Evolutionary conservation across 331 rosid genomes (phyloP).

Genomic region (Prunus yedoensis): DNA sequence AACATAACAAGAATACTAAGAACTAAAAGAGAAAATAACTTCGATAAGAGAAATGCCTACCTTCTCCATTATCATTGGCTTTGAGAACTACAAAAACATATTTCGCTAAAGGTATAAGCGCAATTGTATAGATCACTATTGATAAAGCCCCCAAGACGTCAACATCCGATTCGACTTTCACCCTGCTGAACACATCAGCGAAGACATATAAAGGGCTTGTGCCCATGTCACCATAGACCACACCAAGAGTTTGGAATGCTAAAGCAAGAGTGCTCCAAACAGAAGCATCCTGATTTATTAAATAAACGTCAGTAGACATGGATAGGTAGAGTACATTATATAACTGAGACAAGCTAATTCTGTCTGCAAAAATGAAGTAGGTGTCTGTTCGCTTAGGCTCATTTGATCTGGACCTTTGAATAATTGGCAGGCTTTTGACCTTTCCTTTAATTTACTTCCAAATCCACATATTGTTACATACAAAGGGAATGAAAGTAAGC

Average conservation of each 20-base stretch:
- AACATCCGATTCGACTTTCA: conserved; percentile 56
- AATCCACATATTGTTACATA: too few species aligned
- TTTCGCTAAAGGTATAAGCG: conserved; percentile 82
- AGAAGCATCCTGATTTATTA: conserved; percentile 58
- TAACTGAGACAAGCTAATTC: conserved; percentile 14
- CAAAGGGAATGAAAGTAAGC: too few species aligned
- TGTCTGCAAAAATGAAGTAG: not conserved
- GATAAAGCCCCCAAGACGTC: conserved; percentile 93
- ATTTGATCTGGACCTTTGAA: too few species aligned
- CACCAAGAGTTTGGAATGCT: conserved; percentile 96
- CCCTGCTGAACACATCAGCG: conserved; percentile 91
- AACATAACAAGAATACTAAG: conserved; percentile 8
- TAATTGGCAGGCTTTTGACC: too few species aligned
- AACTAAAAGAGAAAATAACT: conserved; percentile 20
- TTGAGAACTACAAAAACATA: conserved; percentile 91
- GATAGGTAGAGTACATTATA: not conserved
- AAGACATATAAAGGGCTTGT: conserved; percentile 95
- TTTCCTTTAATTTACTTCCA: too few species aligned
- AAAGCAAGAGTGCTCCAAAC: conserved; percentile 62
- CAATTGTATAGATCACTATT: conserved; percentile 85
- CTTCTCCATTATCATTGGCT: conserved; percentile 98
- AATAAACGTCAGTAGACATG: conserved; percentile 26
- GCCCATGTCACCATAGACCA: conserved; percentile 96
- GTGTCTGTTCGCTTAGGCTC: too few species aligned
- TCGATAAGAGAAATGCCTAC: conserved; percentile 33